Conservation (phyloP, 2,329 filamentous ascomycete species). For the Aschersonia sp. region DNA sequence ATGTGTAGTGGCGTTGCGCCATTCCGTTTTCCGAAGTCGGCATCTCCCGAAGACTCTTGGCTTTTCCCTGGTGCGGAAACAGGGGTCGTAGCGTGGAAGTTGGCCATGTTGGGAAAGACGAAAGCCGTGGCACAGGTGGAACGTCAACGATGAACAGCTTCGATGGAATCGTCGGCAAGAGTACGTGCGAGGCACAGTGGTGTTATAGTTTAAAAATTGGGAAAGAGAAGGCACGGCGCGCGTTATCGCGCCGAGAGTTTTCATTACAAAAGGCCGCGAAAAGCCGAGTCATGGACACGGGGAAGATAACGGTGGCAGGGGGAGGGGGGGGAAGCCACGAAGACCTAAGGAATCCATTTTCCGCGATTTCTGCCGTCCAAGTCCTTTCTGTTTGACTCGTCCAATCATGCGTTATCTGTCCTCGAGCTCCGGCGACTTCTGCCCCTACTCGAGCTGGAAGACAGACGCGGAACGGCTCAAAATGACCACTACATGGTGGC, state of each 20-base stretch:
- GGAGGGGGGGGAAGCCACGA: too few relatives aligned
- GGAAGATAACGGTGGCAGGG: neutral
- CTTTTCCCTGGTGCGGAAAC: neutral
- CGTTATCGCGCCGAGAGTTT: constrained; percentile 2
- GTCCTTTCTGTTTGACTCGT: neutral
- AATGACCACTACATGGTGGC: too few relatives aligned
- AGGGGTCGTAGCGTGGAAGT: neutral
- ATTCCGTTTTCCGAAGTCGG: constrained; percentile 1
- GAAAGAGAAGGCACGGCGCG: neutral
- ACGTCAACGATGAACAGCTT: neutral
- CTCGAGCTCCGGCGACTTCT: neutral
- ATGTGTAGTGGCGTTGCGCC: constrained; percentile 1
- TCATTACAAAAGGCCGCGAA: neutral
- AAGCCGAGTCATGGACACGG: constrained; percentile 3
- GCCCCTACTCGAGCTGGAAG: neutral
- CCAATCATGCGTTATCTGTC: neutral
- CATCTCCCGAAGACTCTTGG: neutral
- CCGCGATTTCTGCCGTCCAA: neutral
- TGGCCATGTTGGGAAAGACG: neutral
- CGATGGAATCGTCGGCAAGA: neutral
- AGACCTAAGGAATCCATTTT: neutral
- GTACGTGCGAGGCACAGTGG: neutral
- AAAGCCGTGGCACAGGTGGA: neutral
- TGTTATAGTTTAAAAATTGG: neutral
- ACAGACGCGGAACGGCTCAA: too few relatives aligned